Conservation (phyloP, 345 rosid species). For the Firmiana major region DNA sequence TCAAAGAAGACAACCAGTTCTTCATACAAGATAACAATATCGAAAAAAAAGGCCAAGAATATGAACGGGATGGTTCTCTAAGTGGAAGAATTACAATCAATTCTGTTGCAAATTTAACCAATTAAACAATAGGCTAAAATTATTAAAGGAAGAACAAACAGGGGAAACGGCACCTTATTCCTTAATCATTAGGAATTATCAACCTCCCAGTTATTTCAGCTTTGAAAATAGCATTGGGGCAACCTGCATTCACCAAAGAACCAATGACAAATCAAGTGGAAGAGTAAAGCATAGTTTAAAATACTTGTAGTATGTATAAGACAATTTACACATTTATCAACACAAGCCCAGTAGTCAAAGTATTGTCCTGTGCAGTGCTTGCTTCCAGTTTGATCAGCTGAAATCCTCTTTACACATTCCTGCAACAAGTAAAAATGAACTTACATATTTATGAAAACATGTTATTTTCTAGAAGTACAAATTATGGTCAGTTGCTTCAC, state of each 20-base stretch:
- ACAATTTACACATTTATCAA: constrained; percentile 31
- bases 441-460: background rate
- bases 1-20: too few relatives aligned
- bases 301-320: background rate
- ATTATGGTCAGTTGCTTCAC: constrained; percentile 4
- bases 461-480: too few relatives aligned
- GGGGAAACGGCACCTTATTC: background rate
- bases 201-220: constrained; percentile 26
- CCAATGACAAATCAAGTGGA: background rate
- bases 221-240: constrained; percentile 34
- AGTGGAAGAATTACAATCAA: background rate
- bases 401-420: constrained; percentile 39
- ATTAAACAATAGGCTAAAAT: background rate
- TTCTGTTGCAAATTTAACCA: background rate
- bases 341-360: constrained; percentile 32
- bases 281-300: background rate
- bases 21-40: background rate
- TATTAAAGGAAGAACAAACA: background rate
- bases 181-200: background rate
- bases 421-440: constrained; percentile 2
- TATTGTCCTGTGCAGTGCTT: constrained; percentile 42
- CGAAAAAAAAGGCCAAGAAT: background rate
- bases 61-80: background rate
- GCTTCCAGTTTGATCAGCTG: constrained; percentile 18
- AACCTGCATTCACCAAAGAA: constrained; percentile 27